Evolutionary conservation across 176 grass and related monocot species (phyloP), one percentile per base, ranked within the genome.

Genomic region (Musa beccarii): DNA sequence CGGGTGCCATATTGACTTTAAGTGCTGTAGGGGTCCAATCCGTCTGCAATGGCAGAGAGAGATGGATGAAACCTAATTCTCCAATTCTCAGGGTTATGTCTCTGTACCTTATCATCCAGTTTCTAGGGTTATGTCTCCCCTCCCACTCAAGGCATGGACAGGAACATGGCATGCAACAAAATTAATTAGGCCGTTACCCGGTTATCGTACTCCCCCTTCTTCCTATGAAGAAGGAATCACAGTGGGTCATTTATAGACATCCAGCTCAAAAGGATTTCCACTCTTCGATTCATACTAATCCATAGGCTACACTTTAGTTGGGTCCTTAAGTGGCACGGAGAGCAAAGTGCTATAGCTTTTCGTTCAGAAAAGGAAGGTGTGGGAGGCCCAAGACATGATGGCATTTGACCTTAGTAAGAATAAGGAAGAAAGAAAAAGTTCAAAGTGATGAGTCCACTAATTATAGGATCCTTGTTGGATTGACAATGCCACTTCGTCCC

Each of bases 331-430:
- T 70, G 17, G 17, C 68, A 61, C n/a, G 8, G 57, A 61, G 57
- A 61, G 17, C n/a, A 70, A 70, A 70, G 68, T 70, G 68, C 29
- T 16, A 19, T 70, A 20, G 43, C 68, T 70, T 70, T 70, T 70
- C 17, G 10, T 51, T 70, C 68, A 70, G 49, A 15, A 12, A 70
- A 70, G 43, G 29, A 70, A 51, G 19, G 68, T n/a, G 13, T 51
- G 43, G 20, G 43, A 50, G 34, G 17, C 7, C 67, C 68, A 51
- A 70, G 68, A 50, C 1, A 70, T 70, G 68, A 70, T 70, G 68
- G 34, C 68, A 51, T 51, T 70, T 70, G 68, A 70, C 68, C 68
- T 51, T 70, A 19, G 15, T 6, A 61, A 61, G 57, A 19, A 69
- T 21, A 61, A 61, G 57, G 57, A 50, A 16, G 66, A 43, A 49